Evolutionary conservation across 202 grass and related monocot genomes (phyloP).

Genomic region (Tripidium arundinaceum): DNA sequence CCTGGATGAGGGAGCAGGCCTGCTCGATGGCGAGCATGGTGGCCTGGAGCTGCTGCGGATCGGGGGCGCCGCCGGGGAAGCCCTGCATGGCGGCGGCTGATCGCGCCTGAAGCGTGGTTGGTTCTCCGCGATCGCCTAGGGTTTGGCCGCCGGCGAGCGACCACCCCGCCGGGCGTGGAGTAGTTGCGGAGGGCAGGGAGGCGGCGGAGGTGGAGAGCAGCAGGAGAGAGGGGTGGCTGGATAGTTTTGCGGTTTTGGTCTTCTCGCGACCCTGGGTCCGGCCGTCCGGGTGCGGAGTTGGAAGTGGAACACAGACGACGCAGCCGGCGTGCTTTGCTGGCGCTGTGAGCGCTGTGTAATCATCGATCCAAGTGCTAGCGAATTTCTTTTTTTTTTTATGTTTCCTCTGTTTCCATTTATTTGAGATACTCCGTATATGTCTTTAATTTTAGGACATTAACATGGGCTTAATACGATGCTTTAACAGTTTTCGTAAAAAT

Average conservation of each 20-base stretch:
- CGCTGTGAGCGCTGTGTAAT: slow-evolving; percentile 10
- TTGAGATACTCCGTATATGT: too few relatives aligned
- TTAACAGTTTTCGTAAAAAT: neutral
- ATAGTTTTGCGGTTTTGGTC: neutral
- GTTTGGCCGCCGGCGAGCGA: slow-evolving; percentile 10
- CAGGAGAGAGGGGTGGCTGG: neutral
- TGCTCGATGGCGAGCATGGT: slow-evolving; percentile 88
- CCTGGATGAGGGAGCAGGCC: slow-evolving; percentile 85
- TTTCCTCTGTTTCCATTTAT: neutral
- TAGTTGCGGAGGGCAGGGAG: slow-evolving; percentile 18
- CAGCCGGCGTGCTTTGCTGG: slow-evolving; percentile 21
- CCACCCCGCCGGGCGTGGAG: slow-evolving; percentile 11
- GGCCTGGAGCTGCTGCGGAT: slow-evolving; percentile 72
- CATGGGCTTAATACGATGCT: neutral
- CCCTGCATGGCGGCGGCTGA: slow-evolving; percentile 57
- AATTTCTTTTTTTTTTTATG: neutral
- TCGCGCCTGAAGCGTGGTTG: neutral
- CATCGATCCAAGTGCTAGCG: slow-evolving; percentile 10
- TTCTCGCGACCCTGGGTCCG: neutral
- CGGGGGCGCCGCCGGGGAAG: slow-evolving; percentile 62
- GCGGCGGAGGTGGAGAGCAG: slow-evolving; percentile 12
- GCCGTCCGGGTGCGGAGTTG: neutral
- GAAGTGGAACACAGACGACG: slow-evolving; percentile 5
- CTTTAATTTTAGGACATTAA: too few relatives aligned
- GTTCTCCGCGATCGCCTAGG: slow-evolving; percentile 27